These are phyloP conservation scores for Globisporangium middletonii DNA, from an alignment of 352 stramenopile species.

Conservation along the genomic window DNA sequence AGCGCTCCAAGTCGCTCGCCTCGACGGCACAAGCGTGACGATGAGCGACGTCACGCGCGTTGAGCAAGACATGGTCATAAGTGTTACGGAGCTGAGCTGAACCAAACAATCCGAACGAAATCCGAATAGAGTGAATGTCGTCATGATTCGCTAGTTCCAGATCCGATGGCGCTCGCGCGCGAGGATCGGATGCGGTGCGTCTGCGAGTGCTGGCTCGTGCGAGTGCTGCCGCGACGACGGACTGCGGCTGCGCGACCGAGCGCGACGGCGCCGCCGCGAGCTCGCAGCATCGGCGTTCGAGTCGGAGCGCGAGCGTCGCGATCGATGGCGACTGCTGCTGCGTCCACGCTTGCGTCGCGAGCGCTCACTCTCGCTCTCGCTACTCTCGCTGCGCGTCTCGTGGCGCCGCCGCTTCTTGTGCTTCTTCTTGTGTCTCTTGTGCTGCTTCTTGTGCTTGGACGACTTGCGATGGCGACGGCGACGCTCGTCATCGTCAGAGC, in stretches of 20 bases:
- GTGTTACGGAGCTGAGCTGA: not conserved
- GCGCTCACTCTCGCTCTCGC: not conserved
- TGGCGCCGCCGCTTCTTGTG: constrained; percentile 7
- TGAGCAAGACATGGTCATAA: constrained; percentile 4
- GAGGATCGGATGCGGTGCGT: constrained; percentile 17
- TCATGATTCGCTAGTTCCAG: constrained; percentile 21
- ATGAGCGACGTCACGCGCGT: constrained; percentile 30
- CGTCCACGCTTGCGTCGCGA: constrained; percentile 1
- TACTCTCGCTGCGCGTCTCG: not conserved
- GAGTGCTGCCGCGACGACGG: no score
- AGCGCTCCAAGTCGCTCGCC: constrained; percentile 22
- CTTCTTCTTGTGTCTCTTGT: constrained; percentile 18
- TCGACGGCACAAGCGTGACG: constrained; percentile 40
- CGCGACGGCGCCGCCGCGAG: not conserved
- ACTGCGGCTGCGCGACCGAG: not conserved
- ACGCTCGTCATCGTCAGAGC: constrained; percentile 5
- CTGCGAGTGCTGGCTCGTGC: not conserved
- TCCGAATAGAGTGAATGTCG: not conserved
- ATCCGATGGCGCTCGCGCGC: constrained; percentile 26
- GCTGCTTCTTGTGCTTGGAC: constrained; percentile 14
- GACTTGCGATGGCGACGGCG: constrained; percentile 4
- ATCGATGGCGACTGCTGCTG: constrained; percentile 1
- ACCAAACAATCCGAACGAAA: not conserved
- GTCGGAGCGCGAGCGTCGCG: not conserved
- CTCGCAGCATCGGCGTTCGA: no score